phyloP scores from a whole-genome alignment of 2,329 filamentous ascomycete species.

The Didymella lethalis region DNA sequence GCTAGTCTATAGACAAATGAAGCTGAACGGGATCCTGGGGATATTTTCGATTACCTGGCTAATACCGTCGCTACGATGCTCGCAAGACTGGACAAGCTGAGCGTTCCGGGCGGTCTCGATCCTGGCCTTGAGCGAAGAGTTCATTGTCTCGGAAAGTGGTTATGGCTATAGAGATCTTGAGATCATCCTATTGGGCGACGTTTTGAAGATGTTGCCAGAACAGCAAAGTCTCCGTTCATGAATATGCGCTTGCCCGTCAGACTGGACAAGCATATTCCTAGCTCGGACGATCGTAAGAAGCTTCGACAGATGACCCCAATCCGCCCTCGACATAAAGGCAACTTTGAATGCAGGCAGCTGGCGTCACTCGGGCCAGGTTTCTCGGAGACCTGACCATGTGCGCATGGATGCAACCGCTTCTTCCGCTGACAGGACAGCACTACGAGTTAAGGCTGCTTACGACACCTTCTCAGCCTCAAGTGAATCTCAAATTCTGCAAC shows the following conservation, averaged over 20 bases:
- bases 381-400: conserved; percentile 3
- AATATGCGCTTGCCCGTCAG: not conserved
- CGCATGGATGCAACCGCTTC: conserved; percentile 1
- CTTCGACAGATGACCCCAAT: conserved; percentile 8
- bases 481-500: conserved; percentile 4
- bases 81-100: not conserved
- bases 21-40: not conserved
- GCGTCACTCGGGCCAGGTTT: conserved; percentile 4
- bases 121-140: not conserved
- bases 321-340: not conserved
- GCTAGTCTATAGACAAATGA: not conserved
- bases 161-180: not conserved
- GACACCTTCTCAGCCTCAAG: conserved; percentile 9
- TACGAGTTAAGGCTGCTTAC: conserved; percentile 14
- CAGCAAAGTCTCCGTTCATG: not conserved
- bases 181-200: not conserved
- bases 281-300: conserved; percentile 17
- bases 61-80: not conserved
- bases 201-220: not conserved
- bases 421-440: conserved; percentile 6
- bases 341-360: conserved; percentile 2
- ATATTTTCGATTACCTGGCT: not conserved
- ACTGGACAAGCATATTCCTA: conserved; percentile 15
- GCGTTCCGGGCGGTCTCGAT: not conserved
- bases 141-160: not conserved